A percentile compares a stretch with the other conserved stretches of the same genome.
Evolutionary conservation across 139 green algal genomes (phyloP).

Genomic region (Closterium sp.): DNA sequence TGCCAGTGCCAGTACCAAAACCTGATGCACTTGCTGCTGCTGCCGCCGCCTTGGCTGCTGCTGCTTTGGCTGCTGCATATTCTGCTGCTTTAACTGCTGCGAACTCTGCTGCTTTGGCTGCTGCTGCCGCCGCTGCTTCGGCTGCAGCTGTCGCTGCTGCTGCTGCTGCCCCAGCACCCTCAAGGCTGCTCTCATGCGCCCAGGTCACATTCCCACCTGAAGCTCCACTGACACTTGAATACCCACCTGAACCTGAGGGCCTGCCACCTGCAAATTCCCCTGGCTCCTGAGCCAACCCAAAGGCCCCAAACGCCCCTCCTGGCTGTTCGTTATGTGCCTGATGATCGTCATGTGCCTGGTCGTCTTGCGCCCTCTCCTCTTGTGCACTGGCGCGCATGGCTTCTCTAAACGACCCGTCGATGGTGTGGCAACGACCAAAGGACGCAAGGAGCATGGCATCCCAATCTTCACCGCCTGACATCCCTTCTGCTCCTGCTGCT

Average conservation of each 20-base stretch:
- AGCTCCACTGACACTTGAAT: not conserved
- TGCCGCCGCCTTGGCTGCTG: not conserved
- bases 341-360: not conserved
- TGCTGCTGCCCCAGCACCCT: not conserved
- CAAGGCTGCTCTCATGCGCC: not conserved
- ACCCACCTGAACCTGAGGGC: not conserved
- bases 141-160: not conserved
- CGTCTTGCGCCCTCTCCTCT: not conserved
- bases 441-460: not conserved
- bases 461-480: not conserved
- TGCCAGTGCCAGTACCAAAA: too few relatives aligned
- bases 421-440: not conserved
- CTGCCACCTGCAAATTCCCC: not conserved
- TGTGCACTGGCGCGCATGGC: not conserved
- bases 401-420: not conserved
- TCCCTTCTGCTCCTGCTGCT: not conserved
- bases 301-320: not conserved
- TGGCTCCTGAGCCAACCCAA: not conserved
- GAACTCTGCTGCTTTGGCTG: not conserved
- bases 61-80: not conserved
- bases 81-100: not conserved
- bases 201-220: not conserved
- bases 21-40: not conserved
- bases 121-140: not conserved
- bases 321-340: not conserved